Base-by-base conservation (phyloP, 768 basidiomycete genomes). In the Mycena galericulata region DNA sequence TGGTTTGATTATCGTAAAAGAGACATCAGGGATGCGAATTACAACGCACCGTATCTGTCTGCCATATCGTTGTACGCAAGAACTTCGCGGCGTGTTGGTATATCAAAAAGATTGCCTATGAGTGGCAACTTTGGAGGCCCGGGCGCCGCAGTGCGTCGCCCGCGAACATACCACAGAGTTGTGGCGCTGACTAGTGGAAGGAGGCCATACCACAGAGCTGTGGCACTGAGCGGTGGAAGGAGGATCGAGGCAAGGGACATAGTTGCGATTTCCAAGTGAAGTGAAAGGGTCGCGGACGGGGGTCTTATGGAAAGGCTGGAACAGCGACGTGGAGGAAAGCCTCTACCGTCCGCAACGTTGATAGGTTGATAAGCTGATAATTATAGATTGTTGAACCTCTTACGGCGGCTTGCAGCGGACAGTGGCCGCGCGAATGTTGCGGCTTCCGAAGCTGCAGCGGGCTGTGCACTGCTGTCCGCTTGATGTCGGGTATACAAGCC, bases 1-100 rank as follows among this genome's bases (percentile, higher is more conserved):
- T 15, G 9, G 41, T 43, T 43, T 17, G 41, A 43, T n/a, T 43
- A 43, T 43, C 41, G 41, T 9, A 43, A 43, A 43, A 43, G 41
- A 43, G 41, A 43, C 41, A 18, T 18, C 9, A 15, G 17, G 20
- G 18, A 43, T 43, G 41, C 41, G 27, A 20, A 4, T 30, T 51
- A 30, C 24, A 32, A 32, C 50, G 50, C 20, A 51, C 50, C 50
- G 29, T 51, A 51, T 51, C 32, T 51, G 50, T 51, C 50, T 30
- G 50, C 50, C 50, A 51, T 51, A 20, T 27, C 50, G 29, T 51
- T 51, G 50, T 51, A 51, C 29, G 50, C 50, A 29, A 51, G 50
- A 15, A 51, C 27, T 30, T 51, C 50, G 50, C 50, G 50, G 32
- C 50, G 26, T 32, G 26, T 51, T 27, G 50, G 50, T 51, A 51